Conservation (phyloP, 306 rosid genomes). For the Medicago arabica region DNA sequence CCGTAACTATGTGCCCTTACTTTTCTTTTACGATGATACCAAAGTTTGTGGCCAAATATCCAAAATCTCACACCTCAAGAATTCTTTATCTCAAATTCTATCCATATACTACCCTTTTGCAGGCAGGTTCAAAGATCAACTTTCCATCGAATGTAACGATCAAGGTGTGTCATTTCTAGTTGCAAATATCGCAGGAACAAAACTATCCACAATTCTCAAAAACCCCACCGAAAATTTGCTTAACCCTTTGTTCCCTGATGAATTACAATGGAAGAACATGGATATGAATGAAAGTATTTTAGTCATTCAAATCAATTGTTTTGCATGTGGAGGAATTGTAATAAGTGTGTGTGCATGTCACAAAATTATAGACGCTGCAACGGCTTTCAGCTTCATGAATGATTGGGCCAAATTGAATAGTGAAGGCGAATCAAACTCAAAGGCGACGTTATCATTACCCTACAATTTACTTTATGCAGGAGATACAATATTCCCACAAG, state of each 20-base stretch:
- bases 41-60: slow-evolving; percentile 9
- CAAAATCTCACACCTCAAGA: slow-evolving; percentile 38
- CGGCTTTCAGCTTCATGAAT: slow-evolving; percentile 49
- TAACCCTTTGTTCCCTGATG: slow-evolving; percentile 46
- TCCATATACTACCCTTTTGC: slow-evolving; percentile 61
- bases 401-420: slow-evolving; percentile 56
- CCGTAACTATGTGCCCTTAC: slow-evolving; percentile 40
- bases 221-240: slow-evolving; percentile 23
- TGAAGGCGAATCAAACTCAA: not conserved
- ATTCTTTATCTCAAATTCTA: slow-evolving; percentile 51
- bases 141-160: slow-evolving; percentile 58
- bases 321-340: slow-evolving; percentile 59
- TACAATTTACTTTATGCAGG: slow-evolving; percentile 25
- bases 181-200: slow-evolving; percentile 22
- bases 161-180: slow-evolving; percentile 55
- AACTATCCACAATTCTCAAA: slow-evolving; percentile 43
- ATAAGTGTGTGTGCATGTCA: slow-evolving; percentile 52
- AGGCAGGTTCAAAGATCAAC: slow-evolving; percentile 44
- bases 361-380: slow-evolving; percentile 53
- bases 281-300: slow-evolving; percentile 3
- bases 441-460: not conserved
- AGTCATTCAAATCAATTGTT: slow-evolving; percentile 52
- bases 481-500: slow-evolving; percentile 37
- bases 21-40: slow-evolving; percentile 50
- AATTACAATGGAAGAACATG: slow-evolving; percentile 41